Percentiles rank a stretch among this genome's conserved stretches.
Conservation (phyloP, 164 flowering plant species). For the Cinnamomum micranthum region DNA sequence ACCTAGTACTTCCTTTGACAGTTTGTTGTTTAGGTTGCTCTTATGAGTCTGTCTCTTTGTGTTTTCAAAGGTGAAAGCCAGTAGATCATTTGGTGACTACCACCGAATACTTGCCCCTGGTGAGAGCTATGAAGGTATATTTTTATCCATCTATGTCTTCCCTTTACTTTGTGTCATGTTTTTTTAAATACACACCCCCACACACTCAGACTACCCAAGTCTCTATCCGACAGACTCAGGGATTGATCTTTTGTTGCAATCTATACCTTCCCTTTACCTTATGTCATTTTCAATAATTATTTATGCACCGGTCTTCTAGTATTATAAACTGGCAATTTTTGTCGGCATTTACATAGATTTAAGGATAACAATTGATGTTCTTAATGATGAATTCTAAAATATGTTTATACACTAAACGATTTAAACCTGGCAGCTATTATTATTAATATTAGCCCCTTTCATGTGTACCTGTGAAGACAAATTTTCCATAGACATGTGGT, state of each 20-base stretch:
- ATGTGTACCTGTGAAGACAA: no score
- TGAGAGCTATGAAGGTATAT: constrained; percentile 65
- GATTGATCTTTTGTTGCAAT: not conserved
- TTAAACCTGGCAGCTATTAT: no score
- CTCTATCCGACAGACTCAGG: no score
- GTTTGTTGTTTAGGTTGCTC: not conserved
- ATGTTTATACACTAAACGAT: no score
- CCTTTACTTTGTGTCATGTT: not conserved
- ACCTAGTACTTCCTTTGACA: not conserved
- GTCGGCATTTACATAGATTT: not conserved
- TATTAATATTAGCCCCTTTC: no score
- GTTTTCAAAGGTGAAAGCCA: constrained; percentile 58
- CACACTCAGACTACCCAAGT: not conserved
- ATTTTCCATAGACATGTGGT: no score
- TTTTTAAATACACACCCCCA: not conserved
- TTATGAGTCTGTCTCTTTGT: not conserved
- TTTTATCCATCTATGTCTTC: not conserved
- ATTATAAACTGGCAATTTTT: no score
- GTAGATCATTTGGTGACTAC: constrained; percentile 61
- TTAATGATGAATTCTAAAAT: no score
- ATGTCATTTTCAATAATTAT: not conserved
- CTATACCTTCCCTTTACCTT: not conserved
- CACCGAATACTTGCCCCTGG: constrained; percentile 71
- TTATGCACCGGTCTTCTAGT: no score
- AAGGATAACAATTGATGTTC: not conserved